These are phyloP conservation scores for Rhizopogon salebrosus DNA, from an alignment of 768 basidiomycete species.

Conservation along the genomic window DNA sequence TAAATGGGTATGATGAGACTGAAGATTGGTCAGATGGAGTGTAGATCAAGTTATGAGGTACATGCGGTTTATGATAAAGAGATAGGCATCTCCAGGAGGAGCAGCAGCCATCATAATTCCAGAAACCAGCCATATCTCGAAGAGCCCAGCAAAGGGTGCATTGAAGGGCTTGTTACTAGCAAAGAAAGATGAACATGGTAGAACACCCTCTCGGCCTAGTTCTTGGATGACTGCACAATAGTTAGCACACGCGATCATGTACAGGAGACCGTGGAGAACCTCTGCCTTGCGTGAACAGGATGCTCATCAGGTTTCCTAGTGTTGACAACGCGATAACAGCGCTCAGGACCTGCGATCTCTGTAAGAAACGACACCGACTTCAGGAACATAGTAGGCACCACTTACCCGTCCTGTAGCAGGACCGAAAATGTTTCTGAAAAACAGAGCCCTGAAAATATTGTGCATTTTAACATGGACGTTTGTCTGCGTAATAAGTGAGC, in stretches of 20 bases:
- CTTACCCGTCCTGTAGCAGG: slow-evolving; percentile 51
- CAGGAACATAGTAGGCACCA: not conserved
- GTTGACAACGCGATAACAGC: slow-evolving; percentile 59
- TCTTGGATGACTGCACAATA: slow-evolving; percentile 56
- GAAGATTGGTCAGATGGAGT: not conserved
- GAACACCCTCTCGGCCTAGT: slow-evolving; percentile 64
- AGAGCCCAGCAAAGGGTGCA: slow-evolving; percentile 59
- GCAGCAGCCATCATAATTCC: slow-evolving; percentile 47
- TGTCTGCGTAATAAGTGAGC: not conserved
- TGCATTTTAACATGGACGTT: not conserved
- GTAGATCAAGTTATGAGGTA: not conserved
- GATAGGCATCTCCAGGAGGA: slow-evolving; percentile 71
- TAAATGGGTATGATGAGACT: slow-evolving; percentile 57
- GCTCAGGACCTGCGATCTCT: slow-evolving; percentile 50
- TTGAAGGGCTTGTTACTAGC: slow-evolving; percentile 68
- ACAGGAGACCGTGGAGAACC: slow-evolving; percentile 32
- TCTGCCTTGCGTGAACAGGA: slow-evolving; percentile 63
- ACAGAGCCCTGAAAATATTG: slow-evolving; percentile 48
- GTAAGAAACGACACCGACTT: not conserved
- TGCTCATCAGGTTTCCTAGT: slow-evolving; percentile 57
- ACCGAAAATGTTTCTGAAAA: slow-evolving; percentile 73
- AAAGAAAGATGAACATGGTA: slow-evolving; percentile 63
- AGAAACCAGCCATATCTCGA: slow-evolving; percentile 57
- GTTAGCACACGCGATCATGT: slow-evolving; percentile 4
- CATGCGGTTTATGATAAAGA: slow-evolving; percentile 64